Conservation (phyloP, 2,329 filamentous ascomycete genomes). For the Alternaria postmessia region DNA sequence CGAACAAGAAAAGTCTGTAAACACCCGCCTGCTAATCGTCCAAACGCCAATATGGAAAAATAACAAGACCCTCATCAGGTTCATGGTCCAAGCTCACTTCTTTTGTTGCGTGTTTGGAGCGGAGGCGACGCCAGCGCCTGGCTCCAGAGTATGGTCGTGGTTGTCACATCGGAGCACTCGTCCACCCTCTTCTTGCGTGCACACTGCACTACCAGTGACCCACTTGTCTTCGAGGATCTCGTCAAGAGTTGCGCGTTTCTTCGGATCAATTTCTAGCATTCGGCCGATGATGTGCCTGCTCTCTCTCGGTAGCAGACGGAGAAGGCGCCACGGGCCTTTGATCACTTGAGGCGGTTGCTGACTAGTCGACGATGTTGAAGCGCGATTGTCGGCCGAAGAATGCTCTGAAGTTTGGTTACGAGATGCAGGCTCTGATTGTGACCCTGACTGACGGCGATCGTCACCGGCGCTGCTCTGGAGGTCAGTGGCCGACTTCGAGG, state of each 20-base stretch:
- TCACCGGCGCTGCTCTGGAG: slow-evolving; percentile 49
- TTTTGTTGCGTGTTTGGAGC: slow-evolving; percentile 45
- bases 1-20: slow-evolving; percentile 12
- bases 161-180: slow-evolving; percentile 75
- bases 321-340: slow-evolving; percentile 88
- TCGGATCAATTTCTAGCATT: slow-evolving; percentile 91
- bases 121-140: slow-evolving; percentile 53
- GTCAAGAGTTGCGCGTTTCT: slow-evolving; percentile 80
- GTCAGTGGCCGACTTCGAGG: slow-evolving; percentile 44
- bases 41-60: slow-evolving; percentile 7
- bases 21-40: slow-evolving; percentile 11
- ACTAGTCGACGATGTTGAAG: slow-evolving; percentile 28
- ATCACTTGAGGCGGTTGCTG: slow-evolving; percentile 70
- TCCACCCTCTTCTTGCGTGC: slow-evolving; percentile 78
- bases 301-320: slow-evolving; percentile 87
- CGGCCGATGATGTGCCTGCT: slow-evolving; percentile 87
- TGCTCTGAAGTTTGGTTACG: slow-evolving; percentile 45
- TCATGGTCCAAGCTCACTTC: slow-evolving; percentile 35
- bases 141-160: slow-evolving; percentile 87
- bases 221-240: slow-evolving; percentile 90
- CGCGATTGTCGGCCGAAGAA: slow-evolving; percentile 23
- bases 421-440: slow-evolving; percentile 53
- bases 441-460: slow-evolving; percentile 34
- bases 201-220: slow-evolving; percentile 86
- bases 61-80: slow-evolving; percentile 1